Conservation (phyloP, 2,329 filamentous ascomycete genomes). For the Coniella lustricola region DNA sequence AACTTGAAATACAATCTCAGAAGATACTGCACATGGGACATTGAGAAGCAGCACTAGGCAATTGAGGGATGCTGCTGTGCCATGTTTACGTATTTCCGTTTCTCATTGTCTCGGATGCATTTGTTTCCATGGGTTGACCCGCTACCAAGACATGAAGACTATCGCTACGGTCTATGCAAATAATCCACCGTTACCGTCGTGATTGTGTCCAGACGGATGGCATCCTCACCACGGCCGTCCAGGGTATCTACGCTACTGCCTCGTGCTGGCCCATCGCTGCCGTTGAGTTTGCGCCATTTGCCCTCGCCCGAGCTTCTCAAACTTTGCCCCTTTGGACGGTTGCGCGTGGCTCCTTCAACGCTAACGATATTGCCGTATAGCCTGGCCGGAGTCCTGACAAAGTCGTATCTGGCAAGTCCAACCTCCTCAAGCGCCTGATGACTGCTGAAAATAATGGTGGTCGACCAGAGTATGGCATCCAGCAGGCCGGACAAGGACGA, state of each 20-base stretch:
- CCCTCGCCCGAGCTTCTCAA: not conserved
- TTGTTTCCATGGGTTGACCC: no score
- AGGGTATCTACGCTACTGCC: not conserved
- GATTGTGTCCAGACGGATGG: slow-evolving; percentile 25
- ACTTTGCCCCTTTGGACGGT: not conserved
- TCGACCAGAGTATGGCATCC: slow-evolving; percentile 46
- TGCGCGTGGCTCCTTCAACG: slow-evolving; percentile 21
- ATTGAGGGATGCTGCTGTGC: no score
- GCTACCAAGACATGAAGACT: not conserved
- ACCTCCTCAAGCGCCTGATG: slow-evolving; percentile 34
- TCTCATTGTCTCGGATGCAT: no score
- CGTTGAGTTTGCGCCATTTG: slow-evolving; percentile 10
- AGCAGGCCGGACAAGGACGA: slow-evolving; percentile 43
- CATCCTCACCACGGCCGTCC: not conserved
- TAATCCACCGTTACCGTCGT: slow-evolving; percentile 27
- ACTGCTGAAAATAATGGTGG: slow-evolving; percentile 42
- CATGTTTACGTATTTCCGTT: no score
- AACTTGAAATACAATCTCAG: no score
- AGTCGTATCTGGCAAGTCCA: slow-evolving; percentile 45
- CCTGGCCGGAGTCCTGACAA: slow-evolving; percentile 35
- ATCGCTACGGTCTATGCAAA: not conserved
- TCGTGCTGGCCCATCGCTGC: not conserved
- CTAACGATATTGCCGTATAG: slow-evolving; percentile 36
- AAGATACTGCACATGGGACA: no score
- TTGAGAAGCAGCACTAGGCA: no score